Evolutionary conservation across 495 filamentous ascomycete species (phyloP).

Genomic region (Trichoderma virens): DNA sequence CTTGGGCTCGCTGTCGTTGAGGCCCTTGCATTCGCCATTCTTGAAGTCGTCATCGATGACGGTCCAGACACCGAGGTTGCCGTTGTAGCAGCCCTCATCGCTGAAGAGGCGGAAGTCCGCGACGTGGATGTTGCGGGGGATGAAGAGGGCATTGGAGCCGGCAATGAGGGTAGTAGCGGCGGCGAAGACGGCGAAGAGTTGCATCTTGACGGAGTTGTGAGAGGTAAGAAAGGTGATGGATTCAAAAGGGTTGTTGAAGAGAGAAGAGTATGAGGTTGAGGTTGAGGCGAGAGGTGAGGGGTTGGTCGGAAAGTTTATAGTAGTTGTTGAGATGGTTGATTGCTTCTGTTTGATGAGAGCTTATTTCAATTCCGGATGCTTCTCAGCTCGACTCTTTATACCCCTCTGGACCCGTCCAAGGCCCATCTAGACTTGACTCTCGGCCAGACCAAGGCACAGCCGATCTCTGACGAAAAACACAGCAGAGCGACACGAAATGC

Average conservation of each 20-base stretch:
- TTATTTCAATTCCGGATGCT: neutral
- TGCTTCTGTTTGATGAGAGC: neutral
- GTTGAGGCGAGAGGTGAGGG: neutral
- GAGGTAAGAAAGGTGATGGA: neutral
- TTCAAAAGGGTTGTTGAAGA: too few relatives aligned
- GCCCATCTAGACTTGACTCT: neutral
- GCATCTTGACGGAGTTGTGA: neutral
- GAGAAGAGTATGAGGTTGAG: neutral
- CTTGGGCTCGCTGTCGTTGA: neutral
- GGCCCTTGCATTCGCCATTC: neutral
- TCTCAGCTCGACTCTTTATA: neutral
- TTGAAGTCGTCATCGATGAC: neutral
- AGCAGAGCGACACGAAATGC: neutral
- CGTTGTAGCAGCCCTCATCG: neutral
- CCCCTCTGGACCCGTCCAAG: neutral
- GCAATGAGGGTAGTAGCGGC: neutral
- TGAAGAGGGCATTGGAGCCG: neutral
- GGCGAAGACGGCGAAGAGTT: neutral
- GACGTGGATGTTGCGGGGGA: constrained; percentile 4
- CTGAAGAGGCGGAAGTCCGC: neutral
- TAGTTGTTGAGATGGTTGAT: neutral
- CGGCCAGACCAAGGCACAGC: neutral
- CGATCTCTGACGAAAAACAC: neutral
- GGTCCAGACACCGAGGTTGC: constrained; percentile 3
- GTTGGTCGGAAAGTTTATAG: neutral